phyloP scores from a whole-genome alignment of 306 rosid genomes.

The Bauhinia variegata region DNA sequence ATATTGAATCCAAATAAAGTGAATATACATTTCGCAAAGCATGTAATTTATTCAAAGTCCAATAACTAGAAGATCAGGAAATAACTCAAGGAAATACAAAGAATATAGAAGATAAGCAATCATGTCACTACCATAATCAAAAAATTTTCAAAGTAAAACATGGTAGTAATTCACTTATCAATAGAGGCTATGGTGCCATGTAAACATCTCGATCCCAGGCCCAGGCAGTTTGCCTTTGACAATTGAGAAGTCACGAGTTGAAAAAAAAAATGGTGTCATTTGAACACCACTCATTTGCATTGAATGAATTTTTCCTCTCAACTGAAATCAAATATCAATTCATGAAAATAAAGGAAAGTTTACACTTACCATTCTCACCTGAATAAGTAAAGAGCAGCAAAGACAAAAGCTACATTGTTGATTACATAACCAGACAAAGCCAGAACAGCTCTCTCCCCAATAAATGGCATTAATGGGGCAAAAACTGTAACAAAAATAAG shows the following conservation, averaged over 20 bases:
- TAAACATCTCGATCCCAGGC: not conserved
- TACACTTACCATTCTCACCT: slow-evolving; percentile 40
- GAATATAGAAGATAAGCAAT: not conserved
- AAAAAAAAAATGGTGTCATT: no score
- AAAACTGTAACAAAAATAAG: slow-evolving; percentile 47
- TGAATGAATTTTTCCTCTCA: not conserved
- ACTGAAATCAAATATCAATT: slow-evolving; percentile 3
- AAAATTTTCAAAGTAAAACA: not conserved
- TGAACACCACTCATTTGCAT: no score
- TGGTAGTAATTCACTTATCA: not conserved
- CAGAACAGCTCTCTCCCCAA: slow-evolving; percentile 66
- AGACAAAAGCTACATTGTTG: slow-evolving; percentile 66
- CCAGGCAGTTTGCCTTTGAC: no score
- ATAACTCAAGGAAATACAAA: not conserved
- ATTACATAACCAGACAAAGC: slow-evolving; percentile 69
- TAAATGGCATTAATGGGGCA: slow-evolving; percentile 45
- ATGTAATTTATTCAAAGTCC: not conserved
- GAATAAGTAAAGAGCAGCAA: slow-evolving; percentile 69
- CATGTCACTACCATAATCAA: not conserved
- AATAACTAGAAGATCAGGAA: not conserved
- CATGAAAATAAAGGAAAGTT: not conserved
- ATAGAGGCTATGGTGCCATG: no score
- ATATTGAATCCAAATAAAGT: slow-evolving; percentile 11
- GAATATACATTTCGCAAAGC: not conserved
- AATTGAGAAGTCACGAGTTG: not conserved